Conservation (phyloP, 371 early-diverging fungal genomes). For the Lichtheimia ornata region DNA sequence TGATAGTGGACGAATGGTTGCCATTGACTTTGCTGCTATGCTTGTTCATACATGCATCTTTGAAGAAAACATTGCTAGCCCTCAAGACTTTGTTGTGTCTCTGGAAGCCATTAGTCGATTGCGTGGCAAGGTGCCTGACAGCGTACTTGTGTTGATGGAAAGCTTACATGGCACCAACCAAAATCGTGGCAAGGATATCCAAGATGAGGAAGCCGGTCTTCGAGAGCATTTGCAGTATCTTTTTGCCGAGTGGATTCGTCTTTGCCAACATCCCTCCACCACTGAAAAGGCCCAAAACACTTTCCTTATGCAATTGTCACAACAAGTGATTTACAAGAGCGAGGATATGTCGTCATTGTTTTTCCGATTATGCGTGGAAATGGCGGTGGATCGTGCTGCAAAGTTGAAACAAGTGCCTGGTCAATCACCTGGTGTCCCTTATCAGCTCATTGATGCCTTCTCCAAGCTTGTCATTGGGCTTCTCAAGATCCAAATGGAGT, state of each 20-base stretch:
- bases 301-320: constrained; percentile 73
- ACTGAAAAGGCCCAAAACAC: constrained; percentile 70
- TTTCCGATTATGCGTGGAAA: constrained; percentile 87
- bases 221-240: constrained; percentile 70
- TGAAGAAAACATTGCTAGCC: constrained; percentile 58
- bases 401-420: constrained; percentile 55
- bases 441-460: constrained; percentile 84
- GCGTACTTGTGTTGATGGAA: constrained; percentile 51
- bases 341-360: constrained; percentile 82
- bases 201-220: constrained; percentile 50
- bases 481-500: not conserved
- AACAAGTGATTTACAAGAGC: constrained; percentile 75
- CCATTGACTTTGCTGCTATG: constrained; percentile 79
- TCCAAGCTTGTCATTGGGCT: constrained; percentile 74
- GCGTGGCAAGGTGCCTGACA: constrained; percentile 69
- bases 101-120: constrained; percentile 71
- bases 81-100: constrained; percentile 75
- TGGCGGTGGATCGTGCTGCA: constrained; percentile 74
- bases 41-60: constrained; percentile 74
- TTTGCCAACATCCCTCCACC: constrained; percentile 82
- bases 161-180: constrained; percentile 15
- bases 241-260: constrained; percentile 88
- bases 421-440: constrained; percentile 47
- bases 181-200: constrained; percentile 2
- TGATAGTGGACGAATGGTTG: constrained; percentile 77